phyloP scores from a whole-genome alignment of 2,329 filamentous ascomycete species.

The Claviceps monticola region DNA sequence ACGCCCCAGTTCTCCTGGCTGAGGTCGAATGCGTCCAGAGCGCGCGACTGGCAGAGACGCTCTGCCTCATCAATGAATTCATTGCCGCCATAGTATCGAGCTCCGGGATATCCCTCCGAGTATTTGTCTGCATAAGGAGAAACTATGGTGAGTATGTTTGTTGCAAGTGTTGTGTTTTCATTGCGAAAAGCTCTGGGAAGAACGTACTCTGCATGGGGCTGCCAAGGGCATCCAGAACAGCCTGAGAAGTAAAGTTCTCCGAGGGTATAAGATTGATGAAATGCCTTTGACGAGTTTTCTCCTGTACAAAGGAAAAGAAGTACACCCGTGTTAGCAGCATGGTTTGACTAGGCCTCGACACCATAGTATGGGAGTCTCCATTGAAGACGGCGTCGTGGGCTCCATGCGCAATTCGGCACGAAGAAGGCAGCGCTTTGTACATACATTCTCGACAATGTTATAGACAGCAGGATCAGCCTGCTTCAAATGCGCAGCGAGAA shows the following conservation, averaged over 20 bases:
- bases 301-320: slow-evolving; percentile 34
- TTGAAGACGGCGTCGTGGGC: too few relatives aligned
- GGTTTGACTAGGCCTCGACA: too few relatives aligned
- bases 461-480: slow-evolving; percentile 79
- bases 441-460: slow-evolving; percentile 80
- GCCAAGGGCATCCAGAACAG: slow-evolving; percentile 78
- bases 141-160: background rate
- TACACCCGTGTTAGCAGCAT: background rate
- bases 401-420: background rate
- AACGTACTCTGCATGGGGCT: slow-evolving; percentile 84
- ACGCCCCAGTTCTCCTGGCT: slow-evolving; percentile 86
- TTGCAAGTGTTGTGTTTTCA: background rate
- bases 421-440: background rate
- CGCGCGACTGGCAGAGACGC: slow-evolving; percentile 77
- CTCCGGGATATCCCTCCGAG: slow-evolving; percentile 93
- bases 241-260: slow-evolving; percentile 90
- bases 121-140: slow-evolving; percentile 60
- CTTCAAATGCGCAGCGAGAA: slow-evolving; percentile 66
- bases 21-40: slow-evolving; percentile 74
- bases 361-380: too few relatives aligned
- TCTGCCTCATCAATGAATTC: slow-evolving; percentile 91
- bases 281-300: slow-evolving; percentile 92
- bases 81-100: slow-evolving; percentile 92
- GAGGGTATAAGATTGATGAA: slow-evolving; percentile 97
- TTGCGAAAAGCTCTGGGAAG: background rate